These are phyloP conservation scores for Pisolithus tinctorius DNA, from an alignment of 768 basidiomycete genomes.

Conservation along the genomic window DNA sequence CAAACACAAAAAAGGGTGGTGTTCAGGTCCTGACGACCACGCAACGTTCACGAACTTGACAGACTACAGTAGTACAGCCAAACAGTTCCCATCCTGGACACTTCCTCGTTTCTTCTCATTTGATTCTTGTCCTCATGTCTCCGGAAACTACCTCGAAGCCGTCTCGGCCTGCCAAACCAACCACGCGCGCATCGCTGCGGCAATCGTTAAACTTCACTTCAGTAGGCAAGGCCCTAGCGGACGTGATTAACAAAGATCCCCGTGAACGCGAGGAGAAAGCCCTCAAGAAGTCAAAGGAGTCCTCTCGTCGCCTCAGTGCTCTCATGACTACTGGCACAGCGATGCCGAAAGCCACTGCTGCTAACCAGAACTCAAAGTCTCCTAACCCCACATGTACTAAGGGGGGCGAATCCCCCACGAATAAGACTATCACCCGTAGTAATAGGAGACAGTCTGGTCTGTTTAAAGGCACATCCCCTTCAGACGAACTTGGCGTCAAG, in stretches of 20 bases:
- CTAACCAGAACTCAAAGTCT: conserved; percentile 22
- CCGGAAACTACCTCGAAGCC: conserved; percentile 36
- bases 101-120: conserved; percentile 23
- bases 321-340: conserved; percentile 21
- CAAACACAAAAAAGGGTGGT: neutral
- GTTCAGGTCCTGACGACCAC: neutral
- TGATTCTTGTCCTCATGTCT: conserved; percentile 36
- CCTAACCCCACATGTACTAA: conserved; percentile 16
- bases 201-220: conserved; percentile 69
- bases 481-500: conserved; percentile 43
- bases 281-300: conserved; percentile 52
- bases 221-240: conserved; percentile 69
- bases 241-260: conserved; percentile 67
- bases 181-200: conserved; percentile 60
- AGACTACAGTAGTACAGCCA: neutral
- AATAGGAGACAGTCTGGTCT: conserved; percentile 44
- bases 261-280: conserved; percentile 27
- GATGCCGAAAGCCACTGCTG: conserved; percentile 29
- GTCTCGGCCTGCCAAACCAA: conserved; percentile 43
- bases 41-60: conserved; percentile 6
- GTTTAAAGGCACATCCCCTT: conserved; percentile 27
- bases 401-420: conserved; percentile 40
- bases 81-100: conserved; percentile 4
- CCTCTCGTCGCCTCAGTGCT: conserved; percentile 44
- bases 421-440: conserved; percentile 51